Percentiles rank a stretch among this genome's conserved stretches.
Conservation (phyloP, 1,139 yeast species). For the Suhomyces wounanorum region DNA sequence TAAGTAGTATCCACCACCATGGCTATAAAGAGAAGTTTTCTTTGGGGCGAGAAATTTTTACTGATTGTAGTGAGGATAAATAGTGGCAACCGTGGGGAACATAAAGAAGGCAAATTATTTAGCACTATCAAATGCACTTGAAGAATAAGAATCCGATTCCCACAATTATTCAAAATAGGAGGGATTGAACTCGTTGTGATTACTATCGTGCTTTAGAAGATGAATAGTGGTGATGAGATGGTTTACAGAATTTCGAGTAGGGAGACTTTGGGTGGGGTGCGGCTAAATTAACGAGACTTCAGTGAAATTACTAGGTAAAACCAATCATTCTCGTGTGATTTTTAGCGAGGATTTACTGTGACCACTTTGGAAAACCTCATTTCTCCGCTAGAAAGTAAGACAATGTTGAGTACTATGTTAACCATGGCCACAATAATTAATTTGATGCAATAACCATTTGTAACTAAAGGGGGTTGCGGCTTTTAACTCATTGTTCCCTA, state of each 20-base stretch:
- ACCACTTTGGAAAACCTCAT: too few relatives aligned
- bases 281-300: neutral
- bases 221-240: neutral
- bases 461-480: too few relatives aligned
- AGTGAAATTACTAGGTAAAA: neutral
- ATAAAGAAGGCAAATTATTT: neutral
- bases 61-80: neutral
- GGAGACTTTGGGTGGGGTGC: neutral
- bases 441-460: too few relatives aligned
- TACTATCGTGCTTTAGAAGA: neutral
- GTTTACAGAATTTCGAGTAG: neutral
- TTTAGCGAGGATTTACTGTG: neutral
- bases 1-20: slow-evolving; percentile 96
- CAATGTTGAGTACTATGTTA: too few relatives aligned
- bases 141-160: too few relatives aligned
- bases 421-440: too few relatives aligned
- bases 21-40: neutral
- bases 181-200: neutral
- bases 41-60: slow-evolving; percentile 2
- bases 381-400: too few relatives aligned
- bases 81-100: neutral
- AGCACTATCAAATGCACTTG: too few relatives aligned
- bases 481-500: too few relatives aligned
- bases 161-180: neutral
- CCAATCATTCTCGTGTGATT: neutral